A percentile compares a stretch with the other conserved stretches of the same genome.
phyloP scores from a whole-genome alignment of 176 grass and related monocot genomes.

The Bromus sterilis region DNA sequence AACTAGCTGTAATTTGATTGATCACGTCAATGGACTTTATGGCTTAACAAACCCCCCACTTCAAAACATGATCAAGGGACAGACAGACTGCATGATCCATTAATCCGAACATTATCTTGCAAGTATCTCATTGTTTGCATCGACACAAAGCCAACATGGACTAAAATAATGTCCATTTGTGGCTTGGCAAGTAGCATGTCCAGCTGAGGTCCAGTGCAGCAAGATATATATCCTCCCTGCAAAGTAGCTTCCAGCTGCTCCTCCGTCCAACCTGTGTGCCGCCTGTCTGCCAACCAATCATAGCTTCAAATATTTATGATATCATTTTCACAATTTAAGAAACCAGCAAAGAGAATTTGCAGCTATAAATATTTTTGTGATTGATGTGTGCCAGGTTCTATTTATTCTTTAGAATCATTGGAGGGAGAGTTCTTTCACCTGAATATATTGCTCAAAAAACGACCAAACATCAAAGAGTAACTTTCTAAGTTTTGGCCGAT shows the following conservation, averaged over 20 bases:
- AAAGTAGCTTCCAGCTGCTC: neutral
- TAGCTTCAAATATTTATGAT: neutral
- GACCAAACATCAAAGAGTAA: no score
- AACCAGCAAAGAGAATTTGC: neutral
- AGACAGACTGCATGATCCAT: neutral
- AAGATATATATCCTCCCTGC: conserved; percentile 18
- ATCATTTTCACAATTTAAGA: neutral
- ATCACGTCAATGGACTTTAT: neutral
- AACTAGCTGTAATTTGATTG: neutral
- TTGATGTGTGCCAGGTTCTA: no score
- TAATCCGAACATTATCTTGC: conserved; percentile 7
- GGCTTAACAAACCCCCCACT: neutral
- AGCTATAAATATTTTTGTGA: neutral
- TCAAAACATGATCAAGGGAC: neutral
- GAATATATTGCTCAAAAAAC: no score
- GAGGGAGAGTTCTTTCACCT: no score
- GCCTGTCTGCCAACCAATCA: neutral
- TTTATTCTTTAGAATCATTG: no score
- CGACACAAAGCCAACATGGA: conserved; percentile 8
- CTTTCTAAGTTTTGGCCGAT: no score
- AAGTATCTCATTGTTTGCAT: conserved; percentile 15
- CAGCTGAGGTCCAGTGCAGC: conserved; percentile 28
- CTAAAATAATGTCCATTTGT: neutral
- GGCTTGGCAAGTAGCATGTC: conserved; percentile 16
- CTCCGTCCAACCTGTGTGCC: conserved; percentile 3